Percentiles rank a stretch among this genome's conserved stretches.
These are phyloP conservation scores for Copromyces sp. DNA, from an alignment of 495 filamentous ascomycete species.

Conservation along the genomic window DNA sequence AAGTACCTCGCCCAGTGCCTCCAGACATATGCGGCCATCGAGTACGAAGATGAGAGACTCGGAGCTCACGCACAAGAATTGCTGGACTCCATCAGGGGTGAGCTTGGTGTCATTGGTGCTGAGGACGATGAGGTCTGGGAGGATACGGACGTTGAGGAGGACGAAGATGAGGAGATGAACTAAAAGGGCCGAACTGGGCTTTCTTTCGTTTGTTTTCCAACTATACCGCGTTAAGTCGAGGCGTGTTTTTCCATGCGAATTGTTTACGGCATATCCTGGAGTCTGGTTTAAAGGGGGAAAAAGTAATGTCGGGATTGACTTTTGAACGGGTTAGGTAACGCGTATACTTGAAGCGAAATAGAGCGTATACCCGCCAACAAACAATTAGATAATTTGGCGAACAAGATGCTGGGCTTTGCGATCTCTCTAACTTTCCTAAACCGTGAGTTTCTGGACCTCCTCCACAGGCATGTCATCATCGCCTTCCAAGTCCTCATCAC, in stretches of 20 bases:
- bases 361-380: not conserved
- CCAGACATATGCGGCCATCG: conserved; percentile 48
- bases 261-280: conserved; percentile 10
- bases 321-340: not conserved
- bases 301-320: not conserved
- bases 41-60: conserved; percentile 64
- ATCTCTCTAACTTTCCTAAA: conserved; percentile 27
- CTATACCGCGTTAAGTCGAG: not conserved
- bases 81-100: conserved; percentile 40
- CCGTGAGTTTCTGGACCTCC: conserved; percentile 57
- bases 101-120: conserved; percentile 40
- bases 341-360: not conserved
- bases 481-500: conserved; percentile 59
- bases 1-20: conserved; percentile 53
- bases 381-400: not conserved
- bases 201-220: not conserved
- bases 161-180: conserved; percentile 25
- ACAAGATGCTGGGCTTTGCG: not conserved
- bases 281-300: conserved; percentile 12
- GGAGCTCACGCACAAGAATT: conserved; percentile 57
- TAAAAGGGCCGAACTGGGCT: not conserved
- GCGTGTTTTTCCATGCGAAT: conserved; percentile 5
- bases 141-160: conserved; percentile 42
- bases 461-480: conserved; percentile 40
- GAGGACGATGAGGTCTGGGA: conserved; percentile 39